Evolutionary conservation across 768 basidiomycete species (phyloP).

Genomic region (Serpula lacrymans): DNA sequence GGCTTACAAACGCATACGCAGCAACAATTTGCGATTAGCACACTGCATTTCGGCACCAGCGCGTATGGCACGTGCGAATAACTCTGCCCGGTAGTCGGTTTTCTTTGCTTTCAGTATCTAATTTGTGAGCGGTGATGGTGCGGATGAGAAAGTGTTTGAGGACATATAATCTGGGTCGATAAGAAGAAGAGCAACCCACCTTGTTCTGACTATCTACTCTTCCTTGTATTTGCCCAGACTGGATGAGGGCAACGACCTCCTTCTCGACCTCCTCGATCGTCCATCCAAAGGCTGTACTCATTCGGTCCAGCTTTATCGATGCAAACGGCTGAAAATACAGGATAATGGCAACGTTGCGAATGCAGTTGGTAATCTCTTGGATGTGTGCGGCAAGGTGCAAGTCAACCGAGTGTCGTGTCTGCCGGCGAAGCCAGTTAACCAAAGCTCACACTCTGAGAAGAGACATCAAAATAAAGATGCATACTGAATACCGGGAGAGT

Average conservation of each 20-base stretch:
- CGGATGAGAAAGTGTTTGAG: too few species aligned
- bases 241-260: conserved; percentile 76
- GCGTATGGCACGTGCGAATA: conserved; percentile 75
- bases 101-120: conserved; percentile 81
- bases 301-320: conserved; percentile 76
- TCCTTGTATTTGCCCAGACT: conserved; percentile 72
- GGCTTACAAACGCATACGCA: conserved; percentile 80
- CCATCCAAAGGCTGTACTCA: conserved; percentile 88
- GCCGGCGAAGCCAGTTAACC: not conserved
- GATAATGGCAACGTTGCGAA: conserved; percentile 75
- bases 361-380: conserved; percentile 55
- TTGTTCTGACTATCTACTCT: conserved; percentile 90
- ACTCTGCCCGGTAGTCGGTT: conserved; percentile 71
- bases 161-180: too few species aligned
- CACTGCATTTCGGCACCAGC: conserved; percentile 68
- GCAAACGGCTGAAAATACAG: conserved; percentile 91
- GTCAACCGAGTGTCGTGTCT: conserved; percentile 79
- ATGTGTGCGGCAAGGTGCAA: conserved; percentile 75
- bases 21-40: conserved; percentile 72
- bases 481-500: conserved; percentile 68
- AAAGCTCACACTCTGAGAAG: not conserved
- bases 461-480: conserved; percentile 9
- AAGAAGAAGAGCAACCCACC: conserved; percentile 34
- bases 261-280: conserved; percentile 64
- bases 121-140: not conserved